These are phyloP conservation scores for Daldinia eschscholtzii DNA, from an alignment of 2,329 filamentous ascomycete species.

Conservation along the genomic window DNA sequence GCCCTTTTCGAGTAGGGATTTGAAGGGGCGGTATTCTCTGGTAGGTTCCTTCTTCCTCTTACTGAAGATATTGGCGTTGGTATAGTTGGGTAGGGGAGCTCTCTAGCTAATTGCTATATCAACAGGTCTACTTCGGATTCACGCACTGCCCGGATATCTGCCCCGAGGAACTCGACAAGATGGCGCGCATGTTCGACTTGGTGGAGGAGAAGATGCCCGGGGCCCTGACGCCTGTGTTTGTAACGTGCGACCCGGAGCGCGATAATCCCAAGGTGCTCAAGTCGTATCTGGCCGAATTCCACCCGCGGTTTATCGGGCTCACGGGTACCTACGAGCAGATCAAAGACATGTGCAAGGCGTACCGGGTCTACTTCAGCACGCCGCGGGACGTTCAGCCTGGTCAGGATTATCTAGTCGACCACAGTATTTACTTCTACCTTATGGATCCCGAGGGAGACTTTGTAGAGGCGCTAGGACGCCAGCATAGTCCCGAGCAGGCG, in stretches of 20 bases:
- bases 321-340: conserved; percentile 95
- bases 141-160: conserved; percentile 98
- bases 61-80: background rate
- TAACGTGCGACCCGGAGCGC: conserved; percentile 93
- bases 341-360: conserved; percentile 94
- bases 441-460: conserved; percentile 99
- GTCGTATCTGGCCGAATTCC: conserved; percentile 91
- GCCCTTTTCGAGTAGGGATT: conserved; percentile 80
- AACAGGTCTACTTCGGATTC: conserved; percentile 96
- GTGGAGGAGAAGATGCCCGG: conserved; percentile 66
- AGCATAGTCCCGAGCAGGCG: conserved; percentile 90
- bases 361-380: conserved; percentile 97
- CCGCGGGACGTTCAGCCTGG: conserved; percentile 88
- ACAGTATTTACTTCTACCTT: conserved; percentile 99
- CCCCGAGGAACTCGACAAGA: conserved; percentile 98
- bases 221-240: conserved; percentile 82
- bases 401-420: conserved; percentile 97
- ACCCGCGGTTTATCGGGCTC: conserved; percentile 85
- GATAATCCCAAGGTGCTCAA: conserved; percentile 89
- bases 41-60: conserved; percentile 60
- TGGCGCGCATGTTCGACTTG: conserved; percentile 92
- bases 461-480: conserved; percentile 93
- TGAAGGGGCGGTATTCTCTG: conserved; percentile 88
- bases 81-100: background rate
- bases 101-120: conserved; percentile 9